A percentile compares a stretch with the other conserved stretches of the same genome.
Conservation (phyloP, 148 eudicot species). For the Fallopia convolvulus region DNA sequence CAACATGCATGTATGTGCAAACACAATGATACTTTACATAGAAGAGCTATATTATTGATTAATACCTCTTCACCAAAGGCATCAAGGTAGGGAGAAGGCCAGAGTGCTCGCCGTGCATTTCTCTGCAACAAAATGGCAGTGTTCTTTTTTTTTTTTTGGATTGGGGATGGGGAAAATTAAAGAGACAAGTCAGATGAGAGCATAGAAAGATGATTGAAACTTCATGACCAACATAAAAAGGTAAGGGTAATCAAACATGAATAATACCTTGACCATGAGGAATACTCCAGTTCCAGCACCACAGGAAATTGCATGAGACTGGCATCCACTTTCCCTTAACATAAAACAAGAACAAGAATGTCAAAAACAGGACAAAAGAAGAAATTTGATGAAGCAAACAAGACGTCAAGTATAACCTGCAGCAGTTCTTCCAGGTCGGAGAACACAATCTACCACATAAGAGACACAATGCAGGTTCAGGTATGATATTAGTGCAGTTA, state of each 20-base stretch:
- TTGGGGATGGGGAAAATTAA: not conserved
- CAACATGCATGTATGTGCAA: not conserved
- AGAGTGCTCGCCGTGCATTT: constrained; percentile 77
- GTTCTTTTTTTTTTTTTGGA: constrained; percentile 40
- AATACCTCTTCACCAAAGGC: constrained; percentile 95
- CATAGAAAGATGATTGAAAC: not conserved
- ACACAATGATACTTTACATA: not conserved
- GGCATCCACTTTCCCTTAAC: constrained; percentile 62
- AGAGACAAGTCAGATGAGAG: constrained; percentile 5
- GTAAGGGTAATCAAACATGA: not conserved
- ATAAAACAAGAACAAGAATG: constrained; percentile 15
- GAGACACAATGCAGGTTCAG: constrained; percentile 82
- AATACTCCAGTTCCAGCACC: constrained; percentile 94
- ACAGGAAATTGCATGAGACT: constrained; percentile 68
- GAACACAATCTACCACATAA: constrained; percentile 86
- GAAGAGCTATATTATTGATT: not conserved
- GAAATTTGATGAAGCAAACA: not conserved
- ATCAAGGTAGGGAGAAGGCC: constrained; percentile 98
- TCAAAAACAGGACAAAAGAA: constrained; percentile 8
- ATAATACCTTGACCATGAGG: constrained; percentile 65
- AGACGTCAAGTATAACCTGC: constrained; percentile 49
- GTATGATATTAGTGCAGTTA: constrained; percentile 42
- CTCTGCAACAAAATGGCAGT: constrained; percentile 86
- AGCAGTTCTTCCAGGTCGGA: constrained; percentile 78
- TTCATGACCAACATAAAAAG: not conserved